Evolutionary conservation across 371 early-diverging fungal species (phyloP), one percentile per base, ranked within the genome.

Genomic region (Zancudomyces culisetae): DNA sequence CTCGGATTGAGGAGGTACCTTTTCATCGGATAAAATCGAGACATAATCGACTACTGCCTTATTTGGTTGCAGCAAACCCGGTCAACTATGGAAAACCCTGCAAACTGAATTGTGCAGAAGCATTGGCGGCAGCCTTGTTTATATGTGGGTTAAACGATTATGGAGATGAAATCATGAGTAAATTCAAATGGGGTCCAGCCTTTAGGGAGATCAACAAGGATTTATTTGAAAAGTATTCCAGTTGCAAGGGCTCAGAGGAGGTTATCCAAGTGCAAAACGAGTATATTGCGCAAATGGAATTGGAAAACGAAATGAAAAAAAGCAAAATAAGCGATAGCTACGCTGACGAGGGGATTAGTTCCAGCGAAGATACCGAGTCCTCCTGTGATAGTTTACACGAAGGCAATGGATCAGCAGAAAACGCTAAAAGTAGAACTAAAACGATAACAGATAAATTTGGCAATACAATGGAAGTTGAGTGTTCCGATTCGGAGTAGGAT

Each of bases 41-140:
- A 42, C 75, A 91, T 53, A 88, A 93, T 63, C 76, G 96, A 23
- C 71, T 90, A 45, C 61, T 99, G 53, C 99, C 99, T 1, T 98
- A 90, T 58, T 71, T 99, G 53, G 87, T 98, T 12, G 98, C 99
- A 0, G 84, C 98, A 3, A 99, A 99, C 64, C 95, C 98, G 2
- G 96, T 98, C 42, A 99, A 99, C 62, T 99, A 99, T 64, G 99
- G 99, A 21, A 82, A 81, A 55, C 97, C 99, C 12, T 96, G 82
- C 78, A 88, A 88, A 57, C 71, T 99, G 51, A 99, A 99, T 64
- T 99, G 99, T 73, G 99, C 86, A 26, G 99, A 99, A 63, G 99
- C 99, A 0, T 71, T 97, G 55, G 95, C 98, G 2, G 99, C 98
- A 0, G 81, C 83, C 22, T 83, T 97, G 52, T 96, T 83, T 62